Base-by-base conservation (phyloP, 306 rosid genomes). In the Sophora flavescens region DNA sequence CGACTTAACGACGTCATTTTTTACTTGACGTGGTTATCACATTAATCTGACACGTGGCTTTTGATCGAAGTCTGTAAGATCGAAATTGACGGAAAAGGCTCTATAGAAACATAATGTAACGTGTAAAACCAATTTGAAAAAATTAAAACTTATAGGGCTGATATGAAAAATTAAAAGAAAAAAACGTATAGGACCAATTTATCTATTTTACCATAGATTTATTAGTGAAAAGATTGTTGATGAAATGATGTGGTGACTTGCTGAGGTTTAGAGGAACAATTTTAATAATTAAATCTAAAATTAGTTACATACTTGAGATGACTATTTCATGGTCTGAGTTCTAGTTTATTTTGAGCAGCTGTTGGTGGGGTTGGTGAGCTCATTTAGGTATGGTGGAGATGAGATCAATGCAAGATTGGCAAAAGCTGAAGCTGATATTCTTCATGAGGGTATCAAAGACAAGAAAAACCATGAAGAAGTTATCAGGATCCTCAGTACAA, bases 401-500 rank as follows among this genome's bases (percentile, higher is more conserved):
- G 85, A 82, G 74, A 74, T 87, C 15, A 74, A 84, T 82, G 63
- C 50, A 8, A 76, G 70, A 16, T 66, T 84, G 56, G 90, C 90
- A 54, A 67, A 85, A 68, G 13, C 71, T 1, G 97, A 92, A 63
- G 89, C 96, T 71, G 85, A 65, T 14, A 88, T 87, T 66, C 87
- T 92, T 80, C 89, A 87, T 22, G 79, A 80, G 6, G 87, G 88
- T 41, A 65, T 88, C 77, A 86, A 86, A 54, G 79, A 78, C 39
- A 91, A 84, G 63, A 77, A 67, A 7, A 78, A 81, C 51, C 54
- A 63, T 74, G 95, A 84, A 17, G 97, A 90, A 75, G 84, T 86
- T 12, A 88, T 81, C 32, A 86, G 92, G 79, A 86, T 88, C 50
- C 79, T 89, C 22, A 88, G 75, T 22, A 90, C 96, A 33, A 86